Percentiles rank a stretch among this genome's conserved stretches.
Evolutionary conservation across 306 rosid genomes (phyloP).

Genomic region (Pyrus pyrifolia): DNA sequence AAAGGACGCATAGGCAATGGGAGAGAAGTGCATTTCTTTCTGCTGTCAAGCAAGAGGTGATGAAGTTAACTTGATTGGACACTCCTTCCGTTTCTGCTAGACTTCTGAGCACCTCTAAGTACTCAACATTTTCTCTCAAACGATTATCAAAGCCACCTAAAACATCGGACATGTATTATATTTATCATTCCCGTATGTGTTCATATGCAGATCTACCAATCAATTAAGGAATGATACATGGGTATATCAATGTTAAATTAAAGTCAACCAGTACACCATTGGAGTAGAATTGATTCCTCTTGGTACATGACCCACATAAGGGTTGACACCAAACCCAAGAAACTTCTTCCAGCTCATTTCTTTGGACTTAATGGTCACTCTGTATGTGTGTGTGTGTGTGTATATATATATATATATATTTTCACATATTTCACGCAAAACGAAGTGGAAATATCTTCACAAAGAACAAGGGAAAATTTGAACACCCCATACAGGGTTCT

Average conservation of each 20-base stretch:
- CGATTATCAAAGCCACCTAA: conserved; percentile 82
- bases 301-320: background rate
- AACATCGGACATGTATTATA: conserved; percentile 11
- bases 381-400: no score
- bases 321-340: background rate
- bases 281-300: background rate
- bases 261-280: background rate
- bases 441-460: background rate
- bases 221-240: background rate
- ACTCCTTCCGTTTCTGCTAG: conserved; percentile 78
- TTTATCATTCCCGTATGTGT: conserved; percentile 7
- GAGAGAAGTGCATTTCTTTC: conserved; percentile 61
- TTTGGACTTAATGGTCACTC: no score
- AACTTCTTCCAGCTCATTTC: background rate
- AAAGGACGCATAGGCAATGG: conserved; percentile 69
- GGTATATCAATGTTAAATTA: background rate
- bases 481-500: background rate
- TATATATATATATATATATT: no score
- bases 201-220: background rate
- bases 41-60: conserved; percentile 55
- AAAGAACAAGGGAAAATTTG: background rate
- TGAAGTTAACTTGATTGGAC: conserved; percentile 44
- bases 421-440: no score
- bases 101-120: conserved; percentile 73
- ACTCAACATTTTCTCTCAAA: conserved; percentile 81